Conservation (phyloP, 495 filamentous ascomycete species). For the Aspergillus avenaceus region DNA sequence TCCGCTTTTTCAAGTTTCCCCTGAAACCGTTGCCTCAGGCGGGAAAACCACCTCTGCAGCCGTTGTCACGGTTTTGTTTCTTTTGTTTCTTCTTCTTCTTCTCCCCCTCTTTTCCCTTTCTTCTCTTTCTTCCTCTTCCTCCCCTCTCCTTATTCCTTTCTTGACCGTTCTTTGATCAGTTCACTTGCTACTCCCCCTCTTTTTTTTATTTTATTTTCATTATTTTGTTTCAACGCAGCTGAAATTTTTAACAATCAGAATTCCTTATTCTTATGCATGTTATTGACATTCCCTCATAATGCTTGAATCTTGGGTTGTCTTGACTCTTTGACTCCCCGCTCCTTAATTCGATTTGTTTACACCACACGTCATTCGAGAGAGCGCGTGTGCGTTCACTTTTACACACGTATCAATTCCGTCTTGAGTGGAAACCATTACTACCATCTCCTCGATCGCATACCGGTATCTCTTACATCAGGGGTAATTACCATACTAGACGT, state of each 20-base stretch:
- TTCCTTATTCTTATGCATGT: neutral
- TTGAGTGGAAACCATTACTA: too few relatives aligned
- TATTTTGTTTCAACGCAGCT: too few relatives aligned
- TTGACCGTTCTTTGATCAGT: slow-evolving; percentile 1
- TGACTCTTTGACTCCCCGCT: slow-evolving; percentile 6
- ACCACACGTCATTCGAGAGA: too few relatives aligned
- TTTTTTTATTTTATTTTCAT: too few relatives aligned
- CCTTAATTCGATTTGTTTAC: neutral
- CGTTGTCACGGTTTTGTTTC: slow-evolving; percentile 4
- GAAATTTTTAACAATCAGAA: too few relatives aligned
- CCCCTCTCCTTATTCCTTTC: slow-evolving; percentile 6
- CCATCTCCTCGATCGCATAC: too few relatives aligned
- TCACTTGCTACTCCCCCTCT: neutral
- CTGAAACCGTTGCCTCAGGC: slow-evolving; percentile 6
- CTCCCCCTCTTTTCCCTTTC: neutral
- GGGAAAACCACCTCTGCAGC: neutral
- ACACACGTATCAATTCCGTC: too few relatives aligned
- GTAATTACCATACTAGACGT: too few relatives aligned
- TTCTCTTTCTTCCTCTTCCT: slow-evolving; percentile 6
- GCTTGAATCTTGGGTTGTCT: slow-evolving; percentile 4
- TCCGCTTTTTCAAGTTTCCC: neutral
- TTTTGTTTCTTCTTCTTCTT: slow-evolving; percentile 2
- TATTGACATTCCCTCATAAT: slow-evolving; percentile 1
- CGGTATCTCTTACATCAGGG: too few relatives aligned
- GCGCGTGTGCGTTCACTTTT: too few relatives aligned